Percentiles rank a stretch among this genome's conserved stretches.
These are phyloP conservation scores for Aspergillus olivimuriae DNA, from an alignment of 495 filamentous ascomycete species.

Conservation along the genomic window DNA sequence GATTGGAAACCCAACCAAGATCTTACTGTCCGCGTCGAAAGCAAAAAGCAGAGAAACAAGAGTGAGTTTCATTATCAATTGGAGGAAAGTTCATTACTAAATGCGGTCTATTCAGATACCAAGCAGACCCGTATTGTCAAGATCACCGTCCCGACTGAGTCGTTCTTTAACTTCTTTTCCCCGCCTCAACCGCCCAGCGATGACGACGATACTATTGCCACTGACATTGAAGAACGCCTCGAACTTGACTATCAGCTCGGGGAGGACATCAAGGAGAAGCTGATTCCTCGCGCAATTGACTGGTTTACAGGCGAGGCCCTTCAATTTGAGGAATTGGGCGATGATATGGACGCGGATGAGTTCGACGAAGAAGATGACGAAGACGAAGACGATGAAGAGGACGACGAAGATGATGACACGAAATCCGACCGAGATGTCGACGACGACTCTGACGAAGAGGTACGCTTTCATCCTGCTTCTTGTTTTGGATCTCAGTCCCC, in stretches of 20 bases:
- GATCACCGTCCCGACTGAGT: constrained; percentile 96
- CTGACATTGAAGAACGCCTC: constrained; percentile 93
- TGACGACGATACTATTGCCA: constrained; percentile 68
- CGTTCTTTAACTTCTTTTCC: constrained; percentile 99
- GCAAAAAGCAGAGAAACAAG: constrained; percentile 99
- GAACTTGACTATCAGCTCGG: constrained; percentile 99
- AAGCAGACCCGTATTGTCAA: constrained; percentile 99
- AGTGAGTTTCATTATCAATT: constrained; percentile 52
- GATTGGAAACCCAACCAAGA: constrained; percentile 94
- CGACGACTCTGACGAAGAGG: constrained; percentile 89
- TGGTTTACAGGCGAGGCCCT: constrained; percentile 99
- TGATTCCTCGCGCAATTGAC: constrained; percentile 97
- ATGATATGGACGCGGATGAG: constrained; percentile 76
- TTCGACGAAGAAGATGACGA: constrained; percentile 94
- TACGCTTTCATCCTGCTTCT: too few relatives aligned
- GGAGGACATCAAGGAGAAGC: constrained; percentile 99
- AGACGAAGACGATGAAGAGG: constrained; percentile 75
- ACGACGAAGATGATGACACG: constrained; percentile 63
- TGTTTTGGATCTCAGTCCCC: constrained; percentile 9
- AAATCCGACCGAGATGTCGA: constrained; percentile 46
- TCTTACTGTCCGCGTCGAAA: constrained; percentile 88
- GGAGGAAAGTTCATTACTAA: neutral
- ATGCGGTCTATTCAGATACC: constrained; percentile 57
- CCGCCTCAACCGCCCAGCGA: constrained; percentile 81
- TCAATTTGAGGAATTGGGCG: constrained; percentile 91